phyloP scores from a whole-genome alignment of 768 basidiomycete species.

The Sistotremastrum niveocremeum region DNA sequence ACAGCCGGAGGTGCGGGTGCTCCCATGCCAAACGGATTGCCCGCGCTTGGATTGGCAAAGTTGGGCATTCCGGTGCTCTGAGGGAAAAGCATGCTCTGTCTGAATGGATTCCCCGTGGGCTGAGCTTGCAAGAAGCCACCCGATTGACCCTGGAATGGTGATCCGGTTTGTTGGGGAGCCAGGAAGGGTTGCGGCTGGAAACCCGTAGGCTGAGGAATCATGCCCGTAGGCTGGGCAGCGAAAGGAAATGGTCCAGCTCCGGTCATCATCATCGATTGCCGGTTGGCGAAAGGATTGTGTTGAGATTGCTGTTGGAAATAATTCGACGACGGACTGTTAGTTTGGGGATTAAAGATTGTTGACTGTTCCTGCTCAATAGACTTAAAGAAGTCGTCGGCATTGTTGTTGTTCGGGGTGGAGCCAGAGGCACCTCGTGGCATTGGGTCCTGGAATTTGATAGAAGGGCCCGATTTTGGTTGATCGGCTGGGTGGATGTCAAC shows the following conservation, averaged over 20 bases:
- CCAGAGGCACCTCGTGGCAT: background rate
- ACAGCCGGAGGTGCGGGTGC: slow-evolving; percentile 5
- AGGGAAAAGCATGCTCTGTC: slow-evolving; percentile 61
- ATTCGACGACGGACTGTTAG: slow-evolving; percentile 35
- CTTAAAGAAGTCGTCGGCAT: slow-evolving; percentile 69
- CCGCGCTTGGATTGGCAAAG: too few relatives aligned
- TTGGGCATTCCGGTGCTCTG: slow-evolving; percentile 44
- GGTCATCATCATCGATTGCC: slow-evolving; percentile 37
- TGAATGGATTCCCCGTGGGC: slow-evolving; percentile 56
- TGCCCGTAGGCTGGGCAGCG: slow-evolving; percentile 22
- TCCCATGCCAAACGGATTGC: slow-evolving; percentile 21
- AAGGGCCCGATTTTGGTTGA: slow-evolving; percentile 10
- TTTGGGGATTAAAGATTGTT: slow-evolving; percentile 53
- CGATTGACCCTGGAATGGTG: slow-evolving; percentile 7
- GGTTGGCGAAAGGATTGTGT: slow-evolving; percentile 68
- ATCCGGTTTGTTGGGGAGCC: slow-evolving; percentile 38
- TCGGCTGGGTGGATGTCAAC: slow-evolving; percentile 6
- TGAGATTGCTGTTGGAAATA: slow-evolving; percentile 45
- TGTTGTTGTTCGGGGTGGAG: slow-evolving; percentile 4
- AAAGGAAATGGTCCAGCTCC: slow-evolving; percentile 27
- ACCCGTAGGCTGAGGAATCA: slow-evolving; percentile 45
- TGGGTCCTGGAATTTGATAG: background rate
- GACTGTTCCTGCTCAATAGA: slow-evolving; percentile 76
- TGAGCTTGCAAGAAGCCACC: slow-evolving; percentile 33
- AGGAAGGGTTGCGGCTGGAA: slow-evolving; percentile 37